Percentiles rank a stretch among this genome's conserved stretches.
These are phyloP conservation scores for Noccaea bulbosa DNA, from an alignment of 345 rosid genomes.

Conservation along the genomic window DNA sequence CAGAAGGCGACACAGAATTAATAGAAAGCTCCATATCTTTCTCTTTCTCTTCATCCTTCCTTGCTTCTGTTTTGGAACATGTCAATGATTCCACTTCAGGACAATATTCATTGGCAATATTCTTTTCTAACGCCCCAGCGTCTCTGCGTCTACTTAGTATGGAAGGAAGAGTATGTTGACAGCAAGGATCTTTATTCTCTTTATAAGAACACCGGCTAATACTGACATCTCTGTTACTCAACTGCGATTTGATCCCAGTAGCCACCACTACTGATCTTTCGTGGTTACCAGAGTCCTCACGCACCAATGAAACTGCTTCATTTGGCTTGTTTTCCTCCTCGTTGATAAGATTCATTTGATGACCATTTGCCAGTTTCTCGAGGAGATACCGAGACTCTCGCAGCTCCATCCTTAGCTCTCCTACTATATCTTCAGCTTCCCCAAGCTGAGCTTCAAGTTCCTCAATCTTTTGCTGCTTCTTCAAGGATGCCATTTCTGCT, in stretches of 20 bases:
- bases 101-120: slow-evolving; percentile 21
- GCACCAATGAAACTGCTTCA: slow-evolving; percentile 37
- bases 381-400: slow-evolving; percentile 65
- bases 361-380: slow-evolving; percentile 47
- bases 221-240: slow-evolving; percentile 33
- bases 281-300: slow-evolving; percentile 42
- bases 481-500: slow-evolving; percentile 56
- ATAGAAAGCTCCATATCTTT: slow-evolving; percentile 43
- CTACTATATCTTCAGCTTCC: slow-evolving; percentile 86
- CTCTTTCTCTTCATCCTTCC: slow-evolving; percentile 45
- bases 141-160: slow-evolving; percentile 68
- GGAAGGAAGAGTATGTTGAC: slow-evolving; percentile 58
- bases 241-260: slow-evolving; percentile 39
- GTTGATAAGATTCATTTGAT: slow-evolving; percentile 22
- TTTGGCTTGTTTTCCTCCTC: background rate
- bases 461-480: slow-evolving; percentile 67
- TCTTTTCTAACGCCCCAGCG: slow-evolving; percentile 52
- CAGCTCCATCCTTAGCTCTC: slow-evolving; percentile 80
- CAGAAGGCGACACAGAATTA: slow-evolving; percentile 35
- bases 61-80: slow-evolving; percentile 13
- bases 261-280: slow-evolving; percentile 39
- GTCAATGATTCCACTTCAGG: slow-evolving; percentile 15
- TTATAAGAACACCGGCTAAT: slow-evolving; percentile 51
- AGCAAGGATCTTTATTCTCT: slow-evolving; percentile 43
- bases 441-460: slow-evolving; percentile 92